Base-by-base conservation (phyloP, 768 basidiomycete genomes). In the Suillus plorans region DNA sequence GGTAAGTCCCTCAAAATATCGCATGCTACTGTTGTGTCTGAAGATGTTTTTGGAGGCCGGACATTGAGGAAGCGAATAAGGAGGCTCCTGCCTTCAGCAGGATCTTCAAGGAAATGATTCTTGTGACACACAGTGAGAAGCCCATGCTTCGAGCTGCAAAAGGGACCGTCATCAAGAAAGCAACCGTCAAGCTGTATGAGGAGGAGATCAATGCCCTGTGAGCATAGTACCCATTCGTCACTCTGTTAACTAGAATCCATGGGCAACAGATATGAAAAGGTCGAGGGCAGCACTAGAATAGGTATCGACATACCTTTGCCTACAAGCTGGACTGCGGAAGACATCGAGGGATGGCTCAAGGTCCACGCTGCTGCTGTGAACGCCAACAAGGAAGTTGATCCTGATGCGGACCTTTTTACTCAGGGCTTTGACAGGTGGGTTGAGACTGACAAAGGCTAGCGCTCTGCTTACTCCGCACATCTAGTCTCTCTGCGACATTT, bases 91-190 rank as follows among this genome's bases (percentile, higher is more conserved):
- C 78, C 0, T 82, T 80, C 65, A 80, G 80, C 63, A 74, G 79
- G 8, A 77, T 84, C 9, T 83, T 81, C 72, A 83, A 83, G 69
- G 82, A 86, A 68, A 81, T 86, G 84, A 84, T 86, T 52, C 44
- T 85, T 20, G 68, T 85, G 12, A 74, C 83, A 1, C 69, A 72
- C 4, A 47, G 73, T 16, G 72, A 70, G 0, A 83, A 82, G 65
- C 85, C 85, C 0, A 68, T 86, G 55, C 71, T 76, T 6, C 78
- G 80, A 45, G 72, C 82, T 3, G 75, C 72, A 3, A 86, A 86
- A 65, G 82, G 84, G 0, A 82, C 83, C 0, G 74, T 84, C 6
- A 72, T 73, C 61, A 77, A 80, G 36, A 81, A 80, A 62, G 75
- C 74, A 14, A 73, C 80, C 0, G 60, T 85, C 18, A 69, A 62